Evolutionary conservation across 2,329 filamentous ascomycete species (phyloP).

Genomic region (Curvularia sp.): DNA sequence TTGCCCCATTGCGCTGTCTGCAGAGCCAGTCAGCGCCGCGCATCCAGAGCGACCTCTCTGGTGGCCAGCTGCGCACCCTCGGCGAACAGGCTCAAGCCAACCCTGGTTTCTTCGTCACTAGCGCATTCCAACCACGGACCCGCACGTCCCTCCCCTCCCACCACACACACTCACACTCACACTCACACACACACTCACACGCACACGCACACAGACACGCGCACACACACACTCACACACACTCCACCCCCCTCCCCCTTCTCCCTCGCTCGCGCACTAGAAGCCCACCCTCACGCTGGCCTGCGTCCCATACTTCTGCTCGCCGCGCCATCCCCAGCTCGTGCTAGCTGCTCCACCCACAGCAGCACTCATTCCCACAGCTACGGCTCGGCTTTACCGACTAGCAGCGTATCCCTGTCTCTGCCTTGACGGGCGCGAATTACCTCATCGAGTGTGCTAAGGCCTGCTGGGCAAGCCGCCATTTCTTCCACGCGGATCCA

Average conservation of each 20-base stretch:
- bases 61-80: conserved; percentile 31
- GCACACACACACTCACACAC: neutral
- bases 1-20: conserved; percentile 17
- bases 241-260: neutral
- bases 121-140: conserved; percentile 25
- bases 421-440: conserved; percentile 40
- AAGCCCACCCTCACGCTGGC: conserved; percentile 23
- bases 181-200: neutral
- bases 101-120: conserved; percentile 26
- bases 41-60: conserved; percentile 23
- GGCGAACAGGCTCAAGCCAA: conserved; percentile 31
- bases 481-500: conserved; percentile 33
- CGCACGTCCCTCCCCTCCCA: conserved; percentile 20
- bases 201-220: too few species aligned
- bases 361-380: conserved; percentile 43
- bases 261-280: conserved; percentile 24
- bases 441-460: conserved; percentile 51
- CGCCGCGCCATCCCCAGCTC: conserved; percentile 35
- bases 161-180: neutral
- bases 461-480: conserved; percentile 41
- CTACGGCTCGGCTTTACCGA: conserved; percentile 48
- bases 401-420: conserved; percentile 25
- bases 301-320: conserved; percentile 32
- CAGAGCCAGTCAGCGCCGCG: conserved; percentile 26
- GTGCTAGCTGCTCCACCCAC: conserved; percentile 37